A percentile compares a stretch with the other conserved stretches of the same genome.
Conservation (phyloP, 192 early-diverging fungal species). For the Backusella tarrabulga region DNA sequence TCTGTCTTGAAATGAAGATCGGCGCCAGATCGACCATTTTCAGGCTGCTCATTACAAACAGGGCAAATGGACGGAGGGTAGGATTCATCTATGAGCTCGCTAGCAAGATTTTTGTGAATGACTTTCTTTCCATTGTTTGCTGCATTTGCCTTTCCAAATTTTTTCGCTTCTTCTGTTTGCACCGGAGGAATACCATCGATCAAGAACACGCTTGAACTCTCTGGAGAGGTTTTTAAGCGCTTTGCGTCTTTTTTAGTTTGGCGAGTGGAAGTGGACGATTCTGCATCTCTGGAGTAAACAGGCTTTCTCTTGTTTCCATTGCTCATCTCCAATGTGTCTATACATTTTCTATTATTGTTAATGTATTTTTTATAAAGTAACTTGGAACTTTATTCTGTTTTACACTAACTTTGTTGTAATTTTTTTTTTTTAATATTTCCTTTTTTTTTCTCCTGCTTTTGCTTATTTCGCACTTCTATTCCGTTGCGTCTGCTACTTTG, state of each 20-base stretch:
- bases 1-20: slow-evolving; percentile 10
- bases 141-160: background rate
- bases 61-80: slow-evolving; percentile 24
- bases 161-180: background rate
- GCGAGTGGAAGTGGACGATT: background rate
- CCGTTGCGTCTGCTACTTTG: too few relatives aligned
- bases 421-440: background rate
- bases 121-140: background rate
- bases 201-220: background rate
- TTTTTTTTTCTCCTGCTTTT: background rate
- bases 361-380: background rate
- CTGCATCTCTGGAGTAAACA: background rate
- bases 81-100: slow-evolving; percentile 15
- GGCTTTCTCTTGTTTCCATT: background rate
- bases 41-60: background rate
- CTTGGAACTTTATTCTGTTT: background rate
- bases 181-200: slow-evolving; percentile 6
- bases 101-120: background rate
- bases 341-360: background rate
- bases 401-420: background rate
- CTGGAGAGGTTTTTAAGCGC: background rate
- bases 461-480: background rate
- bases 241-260: background rate
- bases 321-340: background rate
- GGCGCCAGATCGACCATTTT: slow-evolving; percentile 1